phyloP scores from a whole-genome alignment of 129 eudicot species.

The Ambrosia trifida region DNA sequence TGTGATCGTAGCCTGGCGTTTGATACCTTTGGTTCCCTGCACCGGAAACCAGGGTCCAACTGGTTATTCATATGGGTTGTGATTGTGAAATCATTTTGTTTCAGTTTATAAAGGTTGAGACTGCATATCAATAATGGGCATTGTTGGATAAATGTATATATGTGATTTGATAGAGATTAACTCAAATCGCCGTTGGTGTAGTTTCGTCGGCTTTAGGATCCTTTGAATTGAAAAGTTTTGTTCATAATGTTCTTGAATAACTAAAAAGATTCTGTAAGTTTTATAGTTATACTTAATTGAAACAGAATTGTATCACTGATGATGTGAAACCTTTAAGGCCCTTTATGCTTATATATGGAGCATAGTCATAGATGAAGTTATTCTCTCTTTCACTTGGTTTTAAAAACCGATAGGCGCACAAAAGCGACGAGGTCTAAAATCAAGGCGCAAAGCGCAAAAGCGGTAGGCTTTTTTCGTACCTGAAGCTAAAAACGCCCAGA shows the following conservation, averaged over 20 bases:
- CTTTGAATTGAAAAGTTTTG: neutral
- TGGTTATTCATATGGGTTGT: too few relatives aligned
- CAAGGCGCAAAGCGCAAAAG: too few relatives aligned
- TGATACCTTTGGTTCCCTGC: too few relatives aligned
- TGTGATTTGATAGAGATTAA: neutral
- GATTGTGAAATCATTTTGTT: neutral
- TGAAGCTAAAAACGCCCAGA: too few relatives aligned
- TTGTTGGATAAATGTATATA: neutral
- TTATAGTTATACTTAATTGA: neutral
- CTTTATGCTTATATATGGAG: neutral
- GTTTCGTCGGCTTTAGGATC: slow-evolving; percentile 3
- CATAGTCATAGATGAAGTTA: neutral
- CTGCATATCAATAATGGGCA: neutral
- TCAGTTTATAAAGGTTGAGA: neutral
- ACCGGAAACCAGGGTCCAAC: too few relatives aligned
- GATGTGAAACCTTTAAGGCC: neutral
- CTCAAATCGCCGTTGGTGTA: neutral
- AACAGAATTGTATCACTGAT: neutral
- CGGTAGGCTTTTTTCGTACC: too few relatives aligned
- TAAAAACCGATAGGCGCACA: too few relatives aligned
- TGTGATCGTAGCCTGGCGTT: neutral
- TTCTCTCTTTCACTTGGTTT: neutral
- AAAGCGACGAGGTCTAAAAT: too few relatives aligned
- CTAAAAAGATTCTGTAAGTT: too few relatives aligned
- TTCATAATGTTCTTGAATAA: too few relatives aligned